A percentile compares a stretch with the other conserved stretches of the same genome.
phyloP scores from a whole-genome alignment of 306 rosid genomes.

The Begonia masoniana region DNA sequence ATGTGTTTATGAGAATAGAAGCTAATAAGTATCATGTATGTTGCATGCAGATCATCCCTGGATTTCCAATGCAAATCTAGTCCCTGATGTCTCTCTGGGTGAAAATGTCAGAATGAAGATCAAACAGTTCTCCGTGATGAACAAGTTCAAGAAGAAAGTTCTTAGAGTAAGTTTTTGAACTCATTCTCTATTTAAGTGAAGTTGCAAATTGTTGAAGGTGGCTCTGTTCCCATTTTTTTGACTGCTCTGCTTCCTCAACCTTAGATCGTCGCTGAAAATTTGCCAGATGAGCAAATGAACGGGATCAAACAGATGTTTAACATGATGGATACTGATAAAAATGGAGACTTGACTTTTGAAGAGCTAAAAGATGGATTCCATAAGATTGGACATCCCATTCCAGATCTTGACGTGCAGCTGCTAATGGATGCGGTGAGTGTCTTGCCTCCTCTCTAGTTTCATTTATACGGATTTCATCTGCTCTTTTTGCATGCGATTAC shows the following conservation, averaged over 20 bases:
- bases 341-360: conserved; percentile 64
- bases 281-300: conserved; percentile 66
- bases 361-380: conserved; percentile 77
- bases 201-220: not conserved
- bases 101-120: conserved; percentile 74
- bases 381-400: conserved; percentile 48
- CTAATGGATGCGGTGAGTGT: conserved; percentile 78
- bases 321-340: conserved; percentile 76
- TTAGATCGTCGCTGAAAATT: conserved; percentile 81
- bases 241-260: conserved; percentile 1
- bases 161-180: conserved; percentile 53
- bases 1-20: too few relatives aligned
- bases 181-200: not conserved
- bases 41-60: conserved; percentile 53
- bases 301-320: conserved; percentile 48
- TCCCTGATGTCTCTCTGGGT: conserved; percentile 47
- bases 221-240: not conserved
- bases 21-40: too few relatives aligned
- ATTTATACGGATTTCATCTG: too few relatives aligned
- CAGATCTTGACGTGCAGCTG: conserved; percentile 65
- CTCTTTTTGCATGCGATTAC: too few relatives aligned
- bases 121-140: conserved; percentile 86
- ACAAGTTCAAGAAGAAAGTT: conserved; percentile 82
- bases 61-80: conserved; percentile 56
- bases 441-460: not conserved